Percentiles rank a stretch among this genome's conserved stretches.
phyloP scores from a whole-genome alignment of 495 filamentous ascomycete species.

The Tuber calosporum region DNA sequence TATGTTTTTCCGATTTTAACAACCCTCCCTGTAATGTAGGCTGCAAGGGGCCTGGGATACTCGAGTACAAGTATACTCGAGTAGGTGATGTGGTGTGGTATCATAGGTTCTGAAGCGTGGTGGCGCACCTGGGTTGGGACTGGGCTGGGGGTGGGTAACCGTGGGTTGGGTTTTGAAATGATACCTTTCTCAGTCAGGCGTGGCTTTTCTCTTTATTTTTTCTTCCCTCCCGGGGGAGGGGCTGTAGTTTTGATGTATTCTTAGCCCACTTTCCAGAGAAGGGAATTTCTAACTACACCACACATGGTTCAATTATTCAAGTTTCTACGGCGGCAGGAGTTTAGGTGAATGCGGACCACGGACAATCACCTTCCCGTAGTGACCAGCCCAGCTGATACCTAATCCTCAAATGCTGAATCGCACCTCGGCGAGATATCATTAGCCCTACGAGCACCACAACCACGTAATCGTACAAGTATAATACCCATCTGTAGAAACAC shows the following conservation, averaged over 20 bases:
- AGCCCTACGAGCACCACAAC: not conserved
- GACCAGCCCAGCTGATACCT: not conserved
- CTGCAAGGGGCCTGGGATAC: too few species aligned
- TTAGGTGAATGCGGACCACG: not conserved
- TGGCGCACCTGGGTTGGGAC: not conserved
- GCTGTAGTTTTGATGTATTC: too few species aligned
- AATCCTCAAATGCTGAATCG: not conserved
- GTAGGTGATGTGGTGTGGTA: not conserved
- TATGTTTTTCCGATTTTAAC: too few species aligned
- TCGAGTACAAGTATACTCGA: too few species aligned
- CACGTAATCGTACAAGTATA: constrained; percentile 1
- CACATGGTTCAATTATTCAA: too few species aligned
- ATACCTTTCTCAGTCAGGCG: too few species aligned
- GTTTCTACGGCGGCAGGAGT: not conserved
- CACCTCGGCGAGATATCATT: not conserved
- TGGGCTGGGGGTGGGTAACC: not conserved
- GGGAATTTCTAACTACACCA: too few species aligned
- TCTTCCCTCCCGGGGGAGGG: too few species aligned
- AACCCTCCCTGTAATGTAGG: not conserved
- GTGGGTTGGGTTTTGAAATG: not conserved
- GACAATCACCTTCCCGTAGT: not conserved
- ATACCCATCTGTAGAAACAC: not conserved
- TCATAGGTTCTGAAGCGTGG: not conserved
- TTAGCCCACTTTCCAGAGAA: too few species aligned
- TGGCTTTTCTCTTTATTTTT: too few species aligned